These are phyloP conservation scores for Aspergillus cavernicola DNA, from an alignment of 495 filamentous ascomycete genomes.

Conservation along the genomic window DNA sequence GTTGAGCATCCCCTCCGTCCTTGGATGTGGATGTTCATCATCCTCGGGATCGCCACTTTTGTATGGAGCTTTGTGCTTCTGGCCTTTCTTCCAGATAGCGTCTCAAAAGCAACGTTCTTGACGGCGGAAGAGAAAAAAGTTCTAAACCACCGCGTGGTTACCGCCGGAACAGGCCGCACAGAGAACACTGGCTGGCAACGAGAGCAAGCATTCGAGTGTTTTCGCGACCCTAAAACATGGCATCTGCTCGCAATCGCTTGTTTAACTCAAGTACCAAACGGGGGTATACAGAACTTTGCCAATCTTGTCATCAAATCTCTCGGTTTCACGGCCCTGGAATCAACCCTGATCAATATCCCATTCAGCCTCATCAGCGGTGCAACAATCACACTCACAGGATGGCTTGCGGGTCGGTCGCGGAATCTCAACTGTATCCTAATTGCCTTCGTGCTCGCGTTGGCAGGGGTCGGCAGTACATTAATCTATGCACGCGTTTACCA, in stretches of 20 bases:
- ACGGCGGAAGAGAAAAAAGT: slow-evolving; percentile 50
- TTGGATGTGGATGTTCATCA: slow-evolving; percentile 52
- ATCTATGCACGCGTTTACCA: slow-evolving; percentile 54
- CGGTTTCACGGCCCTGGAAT: slow-evolving; percentile 40
- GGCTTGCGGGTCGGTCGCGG: slow-evolving; percentile 31
- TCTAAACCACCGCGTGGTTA: slow-evolving; percentile 46
- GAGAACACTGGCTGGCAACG: slow-evolving; percentile 54
- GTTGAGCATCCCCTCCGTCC: slow-evolving; percentile 45
- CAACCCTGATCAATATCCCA: slow-evolving; percentile 41
- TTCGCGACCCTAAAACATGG: slow-evolving; percentile 57
- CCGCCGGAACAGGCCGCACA: slow-evolving; percentile 43
- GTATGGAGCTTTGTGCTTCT: slow-evolving; percentile 52
- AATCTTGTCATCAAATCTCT: slow-evolving; percentile 44
- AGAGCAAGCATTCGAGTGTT: slow-evolving; percentile 49
- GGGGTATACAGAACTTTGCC: slow-evolving; percentile 44
- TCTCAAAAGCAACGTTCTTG: slow-evolving; percentile 57
- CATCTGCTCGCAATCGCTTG: slow-evolving; percentile 57
- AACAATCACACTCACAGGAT: slow-evolving; percentile 36
- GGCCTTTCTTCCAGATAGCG: slow-evolving; percentile 56
- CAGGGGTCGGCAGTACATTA: slow-evolving; percentile 55
- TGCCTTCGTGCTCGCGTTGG: slow-evolving; percentile 24
- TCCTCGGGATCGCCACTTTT: slow-evolving; percentile 51
- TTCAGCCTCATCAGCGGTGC: slow-evolving; percentile 38
- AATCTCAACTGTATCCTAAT: slow-evolving; percentile 32
- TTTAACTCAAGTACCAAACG: slow-evolving; percentile 44